phyloP scores from a whole-genome alignment of 768 basidiomycete species.

The Tricholoma bakamatsutake region DNA sequence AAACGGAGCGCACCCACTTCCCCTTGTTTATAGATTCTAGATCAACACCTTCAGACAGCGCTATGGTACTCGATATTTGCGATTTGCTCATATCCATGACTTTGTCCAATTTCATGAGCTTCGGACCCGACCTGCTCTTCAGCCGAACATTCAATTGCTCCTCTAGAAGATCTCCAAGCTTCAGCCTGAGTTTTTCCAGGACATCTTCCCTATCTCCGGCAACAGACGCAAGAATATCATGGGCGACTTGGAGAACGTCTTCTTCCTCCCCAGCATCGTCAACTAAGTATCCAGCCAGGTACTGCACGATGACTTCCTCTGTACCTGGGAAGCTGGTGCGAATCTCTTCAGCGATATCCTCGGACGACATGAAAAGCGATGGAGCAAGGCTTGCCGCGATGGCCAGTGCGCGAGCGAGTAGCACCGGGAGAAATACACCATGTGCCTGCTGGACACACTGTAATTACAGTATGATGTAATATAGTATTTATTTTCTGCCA shows the following conservation, averaged over 20 bases:
- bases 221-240: slow-evolving; percentile 71
- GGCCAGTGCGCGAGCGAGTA: too few species aligned
- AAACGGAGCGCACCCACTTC: slow-evolving; percentile 49
- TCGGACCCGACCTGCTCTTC: slow-evolving; percentile 56
- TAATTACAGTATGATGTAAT: too few species aligned
- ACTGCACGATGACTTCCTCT: slow-evolving; percentile 82
- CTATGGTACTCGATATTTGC: slow-evolving; percentile 75
- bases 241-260: slow-evolving; percentile 74
- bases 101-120: slow-evolving; percentile 73
- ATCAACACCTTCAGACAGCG: slow-evolving; percentile 77
- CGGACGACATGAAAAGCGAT: slow-evolving; percentile 47
- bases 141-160: slow-evolving; percentile 56
- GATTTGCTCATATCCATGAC: slow-evolving; percentile 86
- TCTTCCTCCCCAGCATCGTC: slow-evolving; percentile 89
- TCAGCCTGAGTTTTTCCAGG: slow-evolving; percentile 61
- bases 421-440: too few species aligned
- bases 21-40: slow-evolving; percentile 91
- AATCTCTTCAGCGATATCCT: slow-evolving; percentile 78
- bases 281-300: slow-evolving; percentile 81
- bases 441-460: too few species aligned
- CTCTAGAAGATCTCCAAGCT: slow-evolving; percentile 56
- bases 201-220: slow-evolving; percentile 53
- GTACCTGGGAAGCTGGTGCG: slow-evolving; percentile 63
- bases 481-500: too few species aligned
- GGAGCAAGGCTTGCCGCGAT: too few species aligned